phyloP scores from a whole-genome alignment of 352 stramenopile species.

The Phytophthora tubulina region DNA sequence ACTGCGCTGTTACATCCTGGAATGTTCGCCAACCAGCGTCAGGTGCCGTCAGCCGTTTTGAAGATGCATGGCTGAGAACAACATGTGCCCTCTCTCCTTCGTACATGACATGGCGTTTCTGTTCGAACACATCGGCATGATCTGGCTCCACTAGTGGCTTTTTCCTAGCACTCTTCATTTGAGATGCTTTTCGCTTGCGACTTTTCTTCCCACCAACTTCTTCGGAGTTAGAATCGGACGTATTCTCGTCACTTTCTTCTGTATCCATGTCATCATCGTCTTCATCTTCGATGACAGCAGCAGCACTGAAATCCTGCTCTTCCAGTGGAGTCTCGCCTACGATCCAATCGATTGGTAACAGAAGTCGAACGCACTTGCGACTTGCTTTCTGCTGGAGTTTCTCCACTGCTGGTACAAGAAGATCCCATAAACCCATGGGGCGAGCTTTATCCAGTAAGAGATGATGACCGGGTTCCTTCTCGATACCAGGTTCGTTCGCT shows the following conservation, averaged over 20 bases:
- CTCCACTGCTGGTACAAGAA: constrained; percentile 57
- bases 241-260: constrained; percentile 2
- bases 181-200: constrained; percentile 23
- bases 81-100: constrained; percentile 59
- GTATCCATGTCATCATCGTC: constrained; percentile 48
- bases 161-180: constrained; percentile 20
- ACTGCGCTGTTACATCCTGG: constrained; percentile 27
- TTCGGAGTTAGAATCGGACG: too few species aligned
- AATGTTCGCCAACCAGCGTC: constrained; percentile 36
- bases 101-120: constrained; percentile 41
- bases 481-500: background rate
- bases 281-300: constrained; percentile 45
- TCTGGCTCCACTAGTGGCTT: constrained; percentile 47
- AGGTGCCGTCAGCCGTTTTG: background rate
- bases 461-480: background rate
- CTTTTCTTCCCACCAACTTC: constrained; percentile 14
- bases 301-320: constrained; percentile 42
- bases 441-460: background rate
- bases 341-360: constrained; percentile 72
- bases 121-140: constrained; percentile 40
- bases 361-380: constrained; percentile 59
- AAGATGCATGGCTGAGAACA: constrained; percentile 16
- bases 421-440: constrained; percentile 35
- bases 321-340: constrained; percentile 65
- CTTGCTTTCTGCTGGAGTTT: constrained; percentile 73